Evolutionary conservation across 257 asterid species (phyloP), one percentile per base, ranked within the genome.

Genomic region (Rehmannia glutinosa): DNA sequence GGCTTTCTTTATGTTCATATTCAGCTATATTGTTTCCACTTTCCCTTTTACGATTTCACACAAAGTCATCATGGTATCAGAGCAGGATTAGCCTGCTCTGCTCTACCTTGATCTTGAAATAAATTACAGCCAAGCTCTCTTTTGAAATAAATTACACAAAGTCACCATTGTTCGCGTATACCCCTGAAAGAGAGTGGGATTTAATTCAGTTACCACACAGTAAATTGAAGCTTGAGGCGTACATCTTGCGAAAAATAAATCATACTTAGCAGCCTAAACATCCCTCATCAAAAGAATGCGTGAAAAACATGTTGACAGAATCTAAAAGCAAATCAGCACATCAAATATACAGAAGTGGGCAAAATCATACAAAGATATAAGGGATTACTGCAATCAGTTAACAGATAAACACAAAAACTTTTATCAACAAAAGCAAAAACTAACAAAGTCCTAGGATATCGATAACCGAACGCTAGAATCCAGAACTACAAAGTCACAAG

Each of bases 91-190:
- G n/a, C n/a, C n/a, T n/a, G n/a, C n/a, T n/a, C n/a, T n/a, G n/a
- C n/a, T n/a, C n/a, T n/a, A n/a, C n/a, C n/a, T n/a, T n/a, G n/a
- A n/a, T n/a, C n/a, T n/a, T n/a, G n/a, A n/a, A n/a, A n/a, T n/a
- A n/a, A n/a, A n/a, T n/a, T n/a, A n/a, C n/a, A n/a, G n/a, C n/a
- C n/a, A n/a, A n/a, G n/a, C n/a, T n/a, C n/a, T n/a, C n/a, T n/a
- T n/a, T n/a, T n/a, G n/a, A n/a, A n/a, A n/a, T n/a, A n/a, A n/a
- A n/a, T n/a, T n/a, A n/a, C n/a, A 87, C 39, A 13, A 87, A 87
- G 79, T 87, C 82, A n/a, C 95, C 91, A 62, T 87, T 84, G 68
- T 82, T 87, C 79, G 38, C 72, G 42, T 87, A 84, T 5, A 79
- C 79, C 77, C 95, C 91, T 87, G 84, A 33, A 65, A 53, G 21